Conservation (phyloP, 2,329 filamentous ascomycete species). For the Botrytis hyacinthi region DNA sequence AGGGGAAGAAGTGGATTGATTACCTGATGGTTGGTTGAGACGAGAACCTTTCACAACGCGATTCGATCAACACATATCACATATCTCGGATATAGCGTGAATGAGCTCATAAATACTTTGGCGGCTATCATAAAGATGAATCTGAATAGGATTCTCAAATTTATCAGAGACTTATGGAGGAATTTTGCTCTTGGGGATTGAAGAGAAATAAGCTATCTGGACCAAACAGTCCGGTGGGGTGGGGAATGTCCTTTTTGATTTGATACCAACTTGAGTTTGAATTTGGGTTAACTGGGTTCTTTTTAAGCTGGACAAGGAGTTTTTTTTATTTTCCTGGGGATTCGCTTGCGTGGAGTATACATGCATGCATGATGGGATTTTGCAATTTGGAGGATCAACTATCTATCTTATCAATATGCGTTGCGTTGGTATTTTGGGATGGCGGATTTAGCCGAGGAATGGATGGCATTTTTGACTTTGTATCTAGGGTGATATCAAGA, state of each 20-base stretch:
- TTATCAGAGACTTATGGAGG: too few relatives aligned
- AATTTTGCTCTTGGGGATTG: too few relatives aligned
- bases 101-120: neutral
- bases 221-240: neutral
- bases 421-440: neutral
- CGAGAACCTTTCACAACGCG: neutral
- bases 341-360: neutral
- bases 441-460: neutral
- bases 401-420: neutral
- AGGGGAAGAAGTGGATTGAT: neutral
- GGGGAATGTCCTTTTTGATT: neutral
- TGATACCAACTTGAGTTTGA: constrained; percentile 15
- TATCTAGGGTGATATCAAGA: neutral
- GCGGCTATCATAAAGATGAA: neutral
- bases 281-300: neutral
- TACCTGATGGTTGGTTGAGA: neutral
- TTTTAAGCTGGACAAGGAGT: neutral
- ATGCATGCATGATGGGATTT: neutral
- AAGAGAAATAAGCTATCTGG: neutral
- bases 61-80: neutral
- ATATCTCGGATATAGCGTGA: neutral
- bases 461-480: neutral
- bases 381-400: neutral
- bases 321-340: neutral
- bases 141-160: neutral